Percentiles rank a stretch among this genome's conserved stretches.
Conservation (phyloP, 352 stramenopile species). For the Globisporangium polare region DNA sequence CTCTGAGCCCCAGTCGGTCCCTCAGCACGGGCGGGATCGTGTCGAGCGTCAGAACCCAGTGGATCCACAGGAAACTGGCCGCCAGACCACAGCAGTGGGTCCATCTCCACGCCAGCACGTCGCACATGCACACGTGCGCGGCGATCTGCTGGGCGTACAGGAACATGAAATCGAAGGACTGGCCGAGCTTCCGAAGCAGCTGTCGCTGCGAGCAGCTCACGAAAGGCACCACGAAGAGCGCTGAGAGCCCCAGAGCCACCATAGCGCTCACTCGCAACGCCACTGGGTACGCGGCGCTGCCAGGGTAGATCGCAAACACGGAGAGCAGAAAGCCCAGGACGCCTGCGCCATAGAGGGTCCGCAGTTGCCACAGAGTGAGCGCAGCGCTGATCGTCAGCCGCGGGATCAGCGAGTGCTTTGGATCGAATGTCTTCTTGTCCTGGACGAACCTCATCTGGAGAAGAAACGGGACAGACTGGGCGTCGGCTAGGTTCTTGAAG, state of each 20-base stretch:
- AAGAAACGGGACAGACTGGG: neutral
- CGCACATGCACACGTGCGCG: constrained; percentile 7
- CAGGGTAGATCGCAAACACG: constrained; percentile 5
- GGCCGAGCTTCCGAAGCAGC: constrained; percentile 13
- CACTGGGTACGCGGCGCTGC: neutral
- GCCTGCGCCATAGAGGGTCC: constrained; percentile 1
- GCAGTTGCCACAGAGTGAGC: neutral
- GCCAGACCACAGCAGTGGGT: neutral
- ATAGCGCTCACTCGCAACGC: neutral
- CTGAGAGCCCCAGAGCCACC: neutral
- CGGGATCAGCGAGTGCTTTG: neutral
- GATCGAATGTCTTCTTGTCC: constrained; percentile 1
- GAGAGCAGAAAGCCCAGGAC: constrained; percentile 4
- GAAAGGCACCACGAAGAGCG: neutral
- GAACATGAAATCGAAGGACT: constrained; percentile 21
- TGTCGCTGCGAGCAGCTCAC: constrained; percentile 12
- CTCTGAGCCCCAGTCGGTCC: constrained; percentile 3
- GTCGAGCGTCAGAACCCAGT: constrained; percentile 22
- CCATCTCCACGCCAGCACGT: constrained; percentile 16
- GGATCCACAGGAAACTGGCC: constrained; percentile 15
- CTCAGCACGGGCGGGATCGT: constrained; percentile 17
- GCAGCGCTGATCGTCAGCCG: neutral
- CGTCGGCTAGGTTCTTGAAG: neutral
- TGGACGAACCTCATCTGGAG: constrained; percentile 8
- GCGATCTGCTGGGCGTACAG: constrained; percentile 15